These are phyloP conservation scores for Capsicum baccatum DNA, from an alignment of 257 asterid species.

Conservation along the genomic window DNA sequence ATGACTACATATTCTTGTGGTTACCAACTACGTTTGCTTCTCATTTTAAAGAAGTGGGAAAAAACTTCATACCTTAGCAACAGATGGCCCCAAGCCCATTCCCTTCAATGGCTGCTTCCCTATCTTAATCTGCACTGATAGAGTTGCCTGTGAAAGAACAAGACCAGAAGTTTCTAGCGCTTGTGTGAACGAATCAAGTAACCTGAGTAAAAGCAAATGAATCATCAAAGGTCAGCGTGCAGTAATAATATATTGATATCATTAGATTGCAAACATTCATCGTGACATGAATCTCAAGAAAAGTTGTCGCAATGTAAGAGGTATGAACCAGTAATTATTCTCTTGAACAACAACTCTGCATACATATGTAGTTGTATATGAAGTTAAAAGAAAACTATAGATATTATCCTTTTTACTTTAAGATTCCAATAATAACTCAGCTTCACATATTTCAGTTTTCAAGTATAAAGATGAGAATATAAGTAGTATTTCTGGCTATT, in stretches of 20 bases:
- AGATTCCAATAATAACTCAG: not conserved
- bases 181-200: constrained; percentile 74
- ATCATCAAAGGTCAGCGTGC: not conserved
- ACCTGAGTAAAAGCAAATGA: constrained; percentile 47
- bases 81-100: constrained; percentile 46
- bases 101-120: constrained; percentile 70
- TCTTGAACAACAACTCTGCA: constrained; percentile 10
- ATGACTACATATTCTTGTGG: not conserved
- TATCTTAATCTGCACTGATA: constrained; percentile 84
- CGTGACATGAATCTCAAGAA: not conserved
- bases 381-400: not conserved
- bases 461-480: not conserved
- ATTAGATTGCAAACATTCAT: not conserved
- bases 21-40: too few species aligned
- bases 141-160: constrained; percentile 80
- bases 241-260: not conserved
- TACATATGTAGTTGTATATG: not conserved
- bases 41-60: not conserved
- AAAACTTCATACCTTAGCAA: constrained; percentile 46
- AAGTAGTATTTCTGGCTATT: not conserved
- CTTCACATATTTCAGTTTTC: not conserved
- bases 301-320: not conserved
- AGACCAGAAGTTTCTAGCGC: constrained; percentile 88
- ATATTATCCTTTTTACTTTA: not conserved
- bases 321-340: not conserved